Percentiles rank a stretch among this genome's conserved stretches.
Evolutionary conservation across 2,329 filamentous ascomycete species (phyloP).

Genomic region (Ophiostoma pallidulum): DNA sequence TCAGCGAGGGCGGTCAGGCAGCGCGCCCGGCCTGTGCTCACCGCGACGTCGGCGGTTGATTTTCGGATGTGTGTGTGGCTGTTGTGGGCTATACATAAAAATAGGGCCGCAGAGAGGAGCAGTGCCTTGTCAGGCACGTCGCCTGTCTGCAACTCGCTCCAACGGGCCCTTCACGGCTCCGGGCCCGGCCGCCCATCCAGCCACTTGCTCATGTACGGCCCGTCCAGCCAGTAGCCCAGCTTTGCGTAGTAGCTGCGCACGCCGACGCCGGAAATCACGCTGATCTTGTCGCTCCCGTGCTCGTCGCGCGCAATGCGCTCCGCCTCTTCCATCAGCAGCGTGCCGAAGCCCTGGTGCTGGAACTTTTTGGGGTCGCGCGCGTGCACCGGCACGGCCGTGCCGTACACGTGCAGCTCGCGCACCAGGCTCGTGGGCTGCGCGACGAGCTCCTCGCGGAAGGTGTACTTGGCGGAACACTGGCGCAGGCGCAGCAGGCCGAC

Average conservation of each 20-base stretch:
- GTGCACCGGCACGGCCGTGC: conserved; percentile 93
- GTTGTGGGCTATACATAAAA: too few relatives aligned
- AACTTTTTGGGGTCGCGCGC: conserved; percentile 92
- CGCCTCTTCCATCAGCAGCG: conserved; percentile 93
- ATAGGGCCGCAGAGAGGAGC: too few relatives aligned
- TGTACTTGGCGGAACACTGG: conserved; percentile 86
- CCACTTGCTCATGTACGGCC: conserved; percentile 71
- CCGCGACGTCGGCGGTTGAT: too few relatives aligned
- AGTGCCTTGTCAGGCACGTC: too few relatives aligned
- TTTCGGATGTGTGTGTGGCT: too few relatives aligned
- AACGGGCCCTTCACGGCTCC: background rate
- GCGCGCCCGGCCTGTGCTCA: too few relatives aligned
- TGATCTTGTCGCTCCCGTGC: conserved; percentile 88
- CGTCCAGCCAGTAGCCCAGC: conserved; percentile 87
- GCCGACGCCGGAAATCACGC: conserved; percentile 94
- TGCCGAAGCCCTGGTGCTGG: conserved; percentile 96
- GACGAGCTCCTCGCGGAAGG: conserved; percentile 78
- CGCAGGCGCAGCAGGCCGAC: conserved; percentile 82
- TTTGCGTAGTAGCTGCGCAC: conserved; percentile 92
- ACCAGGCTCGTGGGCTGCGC: conserved; percentile 87
- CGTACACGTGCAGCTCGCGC: conserved; percentile 91
- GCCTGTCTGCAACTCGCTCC: too few relatives aligned
- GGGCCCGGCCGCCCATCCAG: conserved; percentile 37
- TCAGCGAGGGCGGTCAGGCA: too few relatives aligned
- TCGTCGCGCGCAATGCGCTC: conserved; percentile 91